Evolutionary conservation across 148 eudicot genomes (phyloP), one percentile per base, ranked within the genome.

Genomic region (Diospyros lotus): DNA sequence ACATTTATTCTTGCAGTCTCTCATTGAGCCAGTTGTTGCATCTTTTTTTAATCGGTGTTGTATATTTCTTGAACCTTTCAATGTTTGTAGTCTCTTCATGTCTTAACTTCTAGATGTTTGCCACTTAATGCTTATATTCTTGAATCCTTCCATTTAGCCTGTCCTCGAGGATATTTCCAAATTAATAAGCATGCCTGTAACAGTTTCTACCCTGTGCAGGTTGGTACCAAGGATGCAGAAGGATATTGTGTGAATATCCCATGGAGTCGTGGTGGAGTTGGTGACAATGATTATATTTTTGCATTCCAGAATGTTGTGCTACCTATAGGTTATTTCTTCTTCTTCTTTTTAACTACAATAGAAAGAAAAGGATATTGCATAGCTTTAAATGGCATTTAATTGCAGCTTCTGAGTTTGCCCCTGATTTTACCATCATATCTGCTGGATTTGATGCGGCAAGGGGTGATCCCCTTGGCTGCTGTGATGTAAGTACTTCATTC

Each of bases 391-490:
- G 39, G 68, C 59, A 46, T 38, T 43, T 67, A 18, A 58, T 73
- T 86, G 91, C 97, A 95, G 99, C 93, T 80, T 84, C 76, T 74
- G 89, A 88, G 79, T 95, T 88, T 83, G 83, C 86, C 54, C 99
- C 99, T 76, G 97, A 95, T 88, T 87, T 95, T 72, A 87, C 89
- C 44, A 91, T 95, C 64, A 93, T 95, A 83, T 95, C 99, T 68
- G 94, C 99, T 59, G 99, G 99, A 85, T 93, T 95, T 89, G 99
- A 95, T 88, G 99, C 99, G 60, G 99, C 99, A 73, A 87, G 96
- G 78, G 97, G 97, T 38, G 99, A 95, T 77, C 99, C 99, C 75
- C 91, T 95, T 75, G 99, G 99, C 74, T 83, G 99, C 72, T 95
- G 99, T 79, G 97, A 95, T 89, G 99, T 95, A 88, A 88, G 90